Percentiles rank a stretch among this genome's conserved stretches.
Evolutionary conservation across 2,329 filamentous ascomycete genomes (phyloP).

Genomic region (Microcyclospora pomicola): DNA sequence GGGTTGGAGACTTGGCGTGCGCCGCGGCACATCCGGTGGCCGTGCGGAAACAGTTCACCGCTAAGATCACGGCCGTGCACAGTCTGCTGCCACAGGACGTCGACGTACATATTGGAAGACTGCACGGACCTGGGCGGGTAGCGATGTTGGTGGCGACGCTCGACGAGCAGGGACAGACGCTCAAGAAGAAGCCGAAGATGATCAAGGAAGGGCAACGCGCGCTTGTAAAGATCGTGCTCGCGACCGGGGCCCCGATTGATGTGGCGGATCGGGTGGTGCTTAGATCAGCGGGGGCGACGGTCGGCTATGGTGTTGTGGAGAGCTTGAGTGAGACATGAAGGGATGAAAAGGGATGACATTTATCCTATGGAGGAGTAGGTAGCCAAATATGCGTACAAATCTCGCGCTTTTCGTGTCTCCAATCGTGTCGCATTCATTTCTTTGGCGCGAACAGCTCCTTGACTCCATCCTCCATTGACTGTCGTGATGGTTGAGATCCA

Average conservation of each 20-base stretch:
- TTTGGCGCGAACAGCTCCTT: no score
- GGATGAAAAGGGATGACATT: background rate
- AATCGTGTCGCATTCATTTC: no score
- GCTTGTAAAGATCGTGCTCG: conserved; percentile 43
- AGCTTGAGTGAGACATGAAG: conserved; percentile 2
- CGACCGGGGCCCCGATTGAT: conserved; percentile 70
- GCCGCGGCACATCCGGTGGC: conserved; percentile 45
- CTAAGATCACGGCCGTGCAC: conserved; percentile 81
- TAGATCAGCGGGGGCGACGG: conserved; percentile 64
- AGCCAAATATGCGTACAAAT: no score
- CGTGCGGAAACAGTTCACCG: conserved; percentile 59
- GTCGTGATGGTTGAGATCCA: no score
- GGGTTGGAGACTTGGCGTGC: conserved; percentile 74
- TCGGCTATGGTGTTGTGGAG: conserved; percentile 71
- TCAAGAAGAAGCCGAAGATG: conserved; percentile 75
- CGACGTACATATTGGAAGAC: conserved; percentile 72
- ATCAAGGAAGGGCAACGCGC: conserved; percentile 68
- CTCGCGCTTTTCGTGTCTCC: no score
- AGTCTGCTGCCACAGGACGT: conserved; percentile 78
- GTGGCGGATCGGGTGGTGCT: conserved; percentile 67
- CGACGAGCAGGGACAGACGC: conserved; percentile 57
- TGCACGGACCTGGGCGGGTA: conserved; percentile 67
- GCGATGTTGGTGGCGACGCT: conserved; percentile 56
- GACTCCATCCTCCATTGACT: no score
- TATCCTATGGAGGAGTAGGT: no score